Evolutionary conservation across 495 filamentous ascomycete species (phyloP), one percentile per base, ranked within the genome.

Genomic region (Neurospora tetraspora): DNA sequence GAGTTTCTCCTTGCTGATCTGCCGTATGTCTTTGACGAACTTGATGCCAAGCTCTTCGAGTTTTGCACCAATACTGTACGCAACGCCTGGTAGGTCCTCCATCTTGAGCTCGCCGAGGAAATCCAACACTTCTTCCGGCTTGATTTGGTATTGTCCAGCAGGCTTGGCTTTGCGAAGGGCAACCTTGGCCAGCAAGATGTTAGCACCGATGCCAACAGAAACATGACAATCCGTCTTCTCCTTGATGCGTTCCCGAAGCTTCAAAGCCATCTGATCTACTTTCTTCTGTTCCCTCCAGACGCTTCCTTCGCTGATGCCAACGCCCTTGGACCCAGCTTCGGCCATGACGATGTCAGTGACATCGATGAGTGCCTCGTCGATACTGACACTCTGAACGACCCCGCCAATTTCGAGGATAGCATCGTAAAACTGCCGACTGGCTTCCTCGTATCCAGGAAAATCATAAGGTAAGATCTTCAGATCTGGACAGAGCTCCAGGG

Each of bases 101-200:
- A 97, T 92, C 27, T 88, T 87, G 11, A 97, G 83, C 5, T 88
- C 85, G 31, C 88, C 91, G 38, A 99, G 86, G 73, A 97, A 91
- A 11, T 91, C 88, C 27, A 93, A 81, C 0, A 94, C 85, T 71
- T 92, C 89, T 75, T 96, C 91, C 0, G 92, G 93, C 73, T 89
- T 91, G 71, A 99, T 85, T 69, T 96, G 91, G 75, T 92, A 92
- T 76, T 97, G 95, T 0, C 96, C 96, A 4, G 95, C 95, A 2
- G 96, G 96, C 78, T 99, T 99, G 1, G 96, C 96, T 81, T 92
- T 96, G 45, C 94, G 87, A 73, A 97, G 83, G 8, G 96, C 94
- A 16, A 98, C 87, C 77, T 97, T 97, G 40, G 96, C 96, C 8
- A 94, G 87, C 11, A 99, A 80, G 45, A 98, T 93, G 76, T 97